Percentiles rank a stretch among this genome's conserved stretches.
phyloP scores from a whole-genome alignment of 768 basidiomycete species.

The Lentinula raphanica region DNA sequence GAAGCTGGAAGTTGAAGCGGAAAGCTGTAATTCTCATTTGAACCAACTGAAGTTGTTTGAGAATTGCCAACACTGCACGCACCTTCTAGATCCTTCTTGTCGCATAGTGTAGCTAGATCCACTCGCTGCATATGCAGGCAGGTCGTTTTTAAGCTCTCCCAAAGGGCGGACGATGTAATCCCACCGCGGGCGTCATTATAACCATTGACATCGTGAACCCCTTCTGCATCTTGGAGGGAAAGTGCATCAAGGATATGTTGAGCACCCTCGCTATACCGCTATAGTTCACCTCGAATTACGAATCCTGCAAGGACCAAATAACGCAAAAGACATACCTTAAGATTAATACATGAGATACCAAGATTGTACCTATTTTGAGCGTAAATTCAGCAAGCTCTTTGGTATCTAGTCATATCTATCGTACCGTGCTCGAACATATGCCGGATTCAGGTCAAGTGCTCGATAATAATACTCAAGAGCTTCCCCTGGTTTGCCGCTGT shows the following conservation, averaged over 20 bases:
- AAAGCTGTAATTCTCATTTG: constrained; percentile 20
- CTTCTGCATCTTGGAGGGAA: constrained; percentile 82
- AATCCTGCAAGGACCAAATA: constrained; percentile 5
- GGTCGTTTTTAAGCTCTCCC: constrained; percentile 84
- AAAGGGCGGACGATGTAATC: constrained; percentile 71
- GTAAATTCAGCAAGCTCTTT: no score
- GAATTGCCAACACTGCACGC: constrained; percentile 10
- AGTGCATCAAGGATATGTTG: constrained; percentile 87
- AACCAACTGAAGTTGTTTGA: not conserved
- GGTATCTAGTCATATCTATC: constrained; percentile 15
- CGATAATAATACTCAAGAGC: constrained; percentile 85
- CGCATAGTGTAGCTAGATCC: constrained; percentile 74
- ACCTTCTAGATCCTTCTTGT: constrained; percentile 65
- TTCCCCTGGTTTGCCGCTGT: constrained; percentile 71
- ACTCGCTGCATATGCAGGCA: constrained; percentile 75
- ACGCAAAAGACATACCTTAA: constrained; percentile 49
- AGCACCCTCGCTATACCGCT: constrained; percentile 86
- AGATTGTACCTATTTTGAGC: constrained; percentile 69
- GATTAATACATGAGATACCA: constrained; percentile 87
- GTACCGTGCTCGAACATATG: constrained; percentile 84
- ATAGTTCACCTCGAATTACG: constrained; percentile 1
- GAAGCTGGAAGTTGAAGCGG: constrained; percentile 22
- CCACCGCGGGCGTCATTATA: constrained; percentile 50
- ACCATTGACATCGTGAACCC: constrained; percentile 42
- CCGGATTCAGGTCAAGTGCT: constrained; percentile 83